phyloP scores from a whole-genome alignment of 768 basidiomycete species.

The Russula sp. region DNA sequence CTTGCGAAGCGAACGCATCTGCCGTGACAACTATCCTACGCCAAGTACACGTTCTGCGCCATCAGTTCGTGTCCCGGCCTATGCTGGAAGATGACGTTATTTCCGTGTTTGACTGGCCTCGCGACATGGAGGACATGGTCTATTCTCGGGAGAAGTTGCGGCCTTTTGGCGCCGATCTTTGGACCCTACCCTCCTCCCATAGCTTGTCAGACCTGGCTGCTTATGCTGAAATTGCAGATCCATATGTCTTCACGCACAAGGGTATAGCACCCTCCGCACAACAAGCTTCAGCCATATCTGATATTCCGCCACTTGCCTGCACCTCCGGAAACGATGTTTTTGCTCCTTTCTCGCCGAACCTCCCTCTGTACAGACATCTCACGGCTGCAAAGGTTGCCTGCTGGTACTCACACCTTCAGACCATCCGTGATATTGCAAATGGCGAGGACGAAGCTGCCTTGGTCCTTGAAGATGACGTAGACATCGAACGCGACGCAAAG shows the following conservation, averaged over 20 bases:
- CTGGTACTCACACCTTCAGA: slow-evolving; percentile 61
- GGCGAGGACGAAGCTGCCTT: slow-evolving; percentile 37
- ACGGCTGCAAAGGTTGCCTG: slow-evolving; percentile 59
- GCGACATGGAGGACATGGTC: slow-evolving; percentile 14
- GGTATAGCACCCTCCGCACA: background rate
- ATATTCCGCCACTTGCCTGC: slow-evolving; percentile 17
- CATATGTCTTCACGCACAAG: background rate
- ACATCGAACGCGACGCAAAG: slow-evolving; percentile 62
- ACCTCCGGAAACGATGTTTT: slow-evolving; percentile 34
- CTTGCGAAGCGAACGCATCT: slow-evolving; percentile 37
- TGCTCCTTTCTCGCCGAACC: slow-evolving; percentile 30
- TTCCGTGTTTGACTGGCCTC: slow-evolving; percentile 26
- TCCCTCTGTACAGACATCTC: slow-evolving; percentile 47
- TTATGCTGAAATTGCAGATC: background rate
- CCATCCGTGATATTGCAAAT: slow-evolving; percentile 40
- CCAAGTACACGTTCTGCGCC: slow-evolving; percentile 37
- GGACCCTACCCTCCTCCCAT: slow-evolving; percentile 17
- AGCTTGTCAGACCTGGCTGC: background rate
- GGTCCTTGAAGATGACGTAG: slow-evolving; percentile 74
- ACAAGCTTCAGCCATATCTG: background rate
- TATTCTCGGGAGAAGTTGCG: slow-evolving; percentile 12
- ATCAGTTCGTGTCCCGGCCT: slow-evolving; percentile 35
- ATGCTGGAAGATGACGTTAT: slow-evolving; percentile 28
- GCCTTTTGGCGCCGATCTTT: slow-evolving; percentile 24
- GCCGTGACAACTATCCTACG: slow-evolving; percentile 39